Conservation (phyloP, 2,329 filamentous ascomycete species). For the Huntiella bhutanensis region DNA sequence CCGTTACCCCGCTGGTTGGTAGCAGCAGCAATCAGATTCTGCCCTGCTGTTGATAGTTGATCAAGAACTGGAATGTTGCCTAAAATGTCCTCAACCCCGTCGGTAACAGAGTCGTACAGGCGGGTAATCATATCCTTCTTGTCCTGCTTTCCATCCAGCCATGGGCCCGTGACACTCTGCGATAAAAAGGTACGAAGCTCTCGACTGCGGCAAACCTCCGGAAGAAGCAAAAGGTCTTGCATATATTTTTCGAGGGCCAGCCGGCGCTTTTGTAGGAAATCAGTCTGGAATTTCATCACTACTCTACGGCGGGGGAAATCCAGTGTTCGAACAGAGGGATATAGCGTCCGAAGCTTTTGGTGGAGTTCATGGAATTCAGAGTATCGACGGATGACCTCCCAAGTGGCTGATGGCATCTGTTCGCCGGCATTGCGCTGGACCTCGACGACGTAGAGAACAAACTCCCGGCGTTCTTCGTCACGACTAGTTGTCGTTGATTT, state of each 20-base stretch:
- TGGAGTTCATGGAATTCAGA: conserved; percentile 95
- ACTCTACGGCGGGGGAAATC: conserved; percentile 85
- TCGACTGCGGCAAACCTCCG: conserved; percentile 83
- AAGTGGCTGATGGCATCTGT: conserved; percentile 89
- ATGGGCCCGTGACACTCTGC: conserved; percentile 54
- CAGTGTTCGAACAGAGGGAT: conserved; percentile 70
- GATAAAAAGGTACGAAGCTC: conserved; percentile 87
- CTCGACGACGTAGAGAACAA: conserved; percentile 81
- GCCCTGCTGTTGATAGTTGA: conserved; percentile 78
- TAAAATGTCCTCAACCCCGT: conserved; percentile 94
- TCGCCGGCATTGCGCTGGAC: conserved; percentile 80
- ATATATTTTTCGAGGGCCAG: conserved; percentile 73
- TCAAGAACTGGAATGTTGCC: conserved; percentile 92
- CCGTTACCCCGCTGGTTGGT: conserved; percentile 39
- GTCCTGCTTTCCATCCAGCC: conserved; percentile 27
- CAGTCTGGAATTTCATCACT: conserved; percentile 90
- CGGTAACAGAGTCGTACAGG: conserved; percentile 89
- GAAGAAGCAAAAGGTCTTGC: conserved; percentile 60
- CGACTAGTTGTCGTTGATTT: conserved; percentile 82
- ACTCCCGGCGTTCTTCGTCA: conserved; percentile 85
- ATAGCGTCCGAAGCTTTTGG: conserved; percentile 66
- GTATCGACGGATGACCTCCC: conserved; percentile 82
- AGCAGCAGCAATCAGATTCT: conserved; percentile 69
- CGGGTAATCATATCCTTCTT: conserved; percentile 81
- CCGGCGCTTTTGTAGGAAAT: conserved; percentile 81